Conservation (phyloP, 208 protist species). For the Wallacemonas sp. region DNA sequence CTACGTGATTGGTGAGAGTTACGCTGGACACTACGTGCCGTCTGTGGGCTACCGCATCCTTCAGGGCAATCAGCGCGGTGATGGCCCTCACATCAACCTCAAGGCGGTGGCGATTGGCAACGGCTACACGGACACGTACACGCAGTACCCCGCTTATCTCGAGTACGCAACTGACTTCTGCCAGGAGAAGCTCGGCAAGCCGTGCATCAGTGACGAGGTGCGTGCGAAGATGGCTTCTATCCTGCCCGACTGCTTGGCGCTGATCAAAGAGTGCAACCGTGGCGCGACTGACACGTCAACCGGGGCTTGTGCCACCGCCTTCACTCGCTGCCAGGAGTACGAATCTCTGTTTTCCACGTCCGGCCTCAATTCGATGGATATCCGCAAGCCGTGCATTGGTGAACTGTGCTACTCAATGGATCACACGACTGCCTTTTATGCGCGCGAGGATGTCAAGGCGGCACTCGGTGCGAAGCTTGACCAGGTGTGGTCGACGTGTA, state of each 20-base stretch:
- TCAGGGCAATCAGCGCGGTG: conserved; percentile 19
- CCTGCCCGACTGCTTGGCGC: background rate
- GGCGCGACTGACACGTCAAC: background rate
- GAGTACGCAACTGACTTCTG: conserved; percentile 37
- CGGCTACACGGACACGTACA: conserved; percentile 61
- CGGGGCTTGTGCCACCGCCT: conserved; percentile 25
- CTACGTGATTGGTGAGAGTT: conserved; percentile 60
- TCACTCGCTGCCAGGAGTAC: conserved; percentile 43
- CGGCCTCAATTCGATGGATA: conserved; percentile 85
- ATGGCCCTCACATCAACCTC: conserved; percentile 20
- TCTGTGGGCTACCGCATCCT: conserved; percentile 14
- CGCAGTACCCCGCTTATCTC: conserved; percentile 55
- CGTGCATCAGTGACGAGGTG: conserved; percentile 19
- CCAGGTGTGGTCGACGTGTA: conserved; percentile 57
- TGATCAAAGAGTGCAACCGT: conserved; percentile 12
- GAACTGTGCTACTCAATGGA: conserved; percentile 87
- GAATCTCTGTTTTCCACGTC: conserved; percentile 22
- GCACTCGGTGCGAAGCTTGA: conserved; percentile 46
- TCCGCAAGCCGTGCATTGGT: conserved; percentile 55
- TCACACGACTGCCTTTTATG: conserved; percentile 42
- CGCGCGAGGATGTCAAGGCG: conserved; percentile 32
- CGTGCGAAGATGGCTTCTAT: conserved; percentile 22
- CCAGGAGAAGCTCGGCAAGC: conserved; percentile 24
- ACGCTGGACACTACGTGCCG: conserved; percentile 62
- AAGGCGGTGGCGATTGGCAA: conserved; percentile 63